Base-by-base conservation (phyloP, 306 rosid genomes). In the Rosa multiflora region DNA sequence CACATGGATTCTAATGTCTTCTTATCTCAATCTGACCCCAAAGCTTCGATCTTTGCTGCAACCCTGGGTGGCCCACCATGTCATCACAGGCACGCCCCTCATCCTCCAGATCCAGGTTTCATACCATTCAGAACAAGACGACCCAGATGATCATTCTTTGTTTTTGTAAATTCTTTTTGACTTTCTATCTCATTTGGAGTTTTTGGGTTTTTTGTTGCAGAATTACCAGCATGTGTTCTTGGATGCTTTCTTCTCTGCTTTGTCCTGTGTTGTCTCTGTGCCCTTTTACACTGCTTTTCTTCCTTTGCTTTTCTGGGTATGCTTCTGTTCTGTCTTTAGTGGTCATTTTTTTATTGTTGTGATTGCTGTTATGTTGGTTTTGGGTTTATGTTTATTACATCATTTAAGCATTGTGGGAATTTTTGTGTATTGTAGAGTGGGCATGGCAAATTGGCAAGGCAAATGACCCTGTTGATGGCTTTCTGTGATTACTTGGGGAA, bases 251-350 rank as follows among this genome's bases (percentile, higher is more conserved):
- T 95, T 91, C 87, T 92, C 94, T 51, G 91, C 74, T 12, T 51
- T 95, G 84, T 93, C 96, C 21, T 95, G 93, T 83, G 85, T 90
- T 79, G 99, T 95, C 61, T 95, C 99, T 63, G 97, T 92, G 72
- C 91, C 99, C 18, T 95, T 95, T 77, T 95, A 95, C 89, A 95
- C 98, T 72, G 97, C 91, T 62, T 95, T 95, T 90, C 97, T 95
- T 70, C 99, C 99, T 83, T 80, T 93, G 76, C 82, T 95, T 21
- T 95, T 91, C 84, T 95, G 99, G 99, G 98, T 92, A 85, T 53
- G 90, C 44, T 23, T 87, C 49, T 21, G 2, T 23, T 78, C 73
- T 61, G 62, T 18, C 70, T 73, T 29, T 48, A 72, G 20, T 59
- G 59, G 37, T 78, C 70, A 23, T 59, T 53, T 78, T n/a, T 70